These are phyloP conservation scores for Skeletonema menzelii DNA, from an alignment of 108 stramenopile genomes.

Conservation along the genomic window DNA sequence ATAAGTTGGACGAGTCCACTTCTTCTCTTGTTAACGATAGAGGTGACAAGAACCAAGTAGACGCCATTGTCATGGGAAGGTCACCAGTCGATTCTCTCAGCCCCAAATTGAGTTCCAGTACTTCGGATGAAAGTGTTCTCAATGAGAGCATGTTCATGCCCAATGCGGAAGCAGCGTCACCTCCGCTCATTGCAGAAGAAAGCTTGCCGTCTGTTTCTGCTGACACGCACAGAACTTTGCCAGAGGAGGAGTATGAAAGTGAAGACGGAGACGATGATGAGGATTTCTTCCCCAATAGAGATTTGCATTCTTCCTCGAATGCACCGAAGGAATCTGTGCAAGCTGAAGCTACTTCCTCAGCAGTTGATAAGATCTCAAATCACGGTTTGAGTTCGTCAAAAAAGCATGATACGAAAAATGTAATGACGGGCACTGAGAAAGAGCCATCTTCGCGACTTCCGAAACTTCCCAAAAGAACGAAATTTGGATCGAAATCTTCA, in stretches of 20 bases:
- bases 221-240: neutral
- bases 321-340: neutral
- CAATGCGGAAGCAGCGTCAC: constrained; percentile 4
- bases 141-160: constrained; percentile 40
- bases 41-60: neutral
- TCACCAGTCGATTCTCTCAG: neutral
- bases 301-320: neutral
- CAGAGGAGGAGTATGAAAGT: neutral
- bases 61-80: neutral
- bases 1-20: neutral
- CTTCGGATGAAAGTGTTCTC: neutral
- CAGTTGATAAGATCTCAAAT: neutral
- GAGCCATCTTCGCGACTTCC: neutral
- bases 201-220: neutral
- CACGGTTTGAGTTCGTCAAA: neutral
- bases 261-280: constrained; percentile 22
- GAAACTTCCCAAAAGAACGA: neutral
- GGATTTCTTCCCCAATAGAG: constrained; percentile 31
- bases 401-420: neutral
- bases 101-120: neutral
- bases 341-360: neutral
- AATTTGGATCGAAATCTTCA: neutral
- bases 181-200: neutral
- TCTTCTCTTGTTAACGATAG: neutral
- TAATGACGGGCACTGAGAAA: neutral